Conservation (phyloP, 1,284 basidiomycete species). For the Ceratobasidium sp. region DNA sequence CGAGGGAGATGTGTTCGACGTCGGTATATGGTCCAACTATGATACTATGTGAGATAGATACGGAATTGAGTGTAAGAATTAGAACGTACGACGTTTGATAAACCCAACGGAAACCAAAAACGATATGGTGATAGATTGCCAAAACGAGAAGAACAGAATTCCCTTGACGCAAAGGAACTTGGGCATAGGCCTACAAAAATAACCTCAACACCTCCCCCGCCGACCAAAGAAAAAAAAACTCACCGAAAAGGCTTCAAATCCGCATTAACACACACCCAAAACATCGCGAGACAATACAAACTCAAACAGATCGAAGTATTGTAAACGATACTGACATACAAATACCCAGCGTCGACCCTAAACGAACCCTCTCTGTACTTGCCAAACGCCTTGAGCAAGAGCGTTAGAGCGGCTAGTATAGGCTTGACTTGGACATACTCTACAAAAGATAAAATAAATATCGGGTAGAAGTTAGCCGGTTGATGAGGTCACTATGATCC, state of each 20-base stretch:
- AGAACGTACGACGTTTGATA: slow-evolving; percentile 70
- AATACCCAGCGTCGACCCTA: slow-evolving; percentile 86
- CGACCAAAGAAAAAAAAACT: too few relatives aligned
- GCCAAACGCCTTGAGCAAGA: slow-evolving; percentile 87
- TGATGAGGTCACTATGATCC: slow-evolving; percentile 1
- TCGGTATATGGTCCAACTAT: slow-evolving; percentile 89
- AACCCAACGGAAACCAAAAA: slow-evolving; percentile 85
- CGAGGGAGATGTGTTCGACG: slow-evolving; percentile 90
- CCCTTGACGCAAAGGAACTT: slow-evolving; percentile 99
- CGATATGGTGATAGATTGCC: slow-evolving; percentile 91
- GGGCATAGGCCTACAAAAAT: slow-evolving; percentile 72
- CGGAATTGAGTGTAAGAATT: background rate
- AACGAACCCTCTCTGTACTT: slow-evolving; percentile 94
- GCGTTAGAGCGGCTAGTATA: slow-evolving; percentile 83
- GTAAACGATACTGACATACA: slow-evolving; percentile 88
- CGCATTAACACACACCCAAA: slow-evolving; percentile 90
- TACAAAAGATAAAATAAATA: slow-evolving; percentile 55
- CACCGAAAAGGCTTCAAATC: slow-evolving; percentile 90
- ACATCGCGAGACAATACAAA: slow-evolving; percentile 91
- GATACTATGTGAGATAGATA: background rate
- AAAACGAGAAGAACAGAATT: slow-evolving; percentile 98
- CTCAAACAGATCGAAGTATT: slow-evolving; percentile 69
- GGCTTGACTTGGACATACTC: slow-evolving; percentile 99
- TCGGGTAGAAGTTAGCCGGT: background rate
- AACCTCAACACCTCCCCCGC: background rate